phyloP scores from a whole-genome alignment of 164 flowering plant species.

The Sedum album region DNA sequence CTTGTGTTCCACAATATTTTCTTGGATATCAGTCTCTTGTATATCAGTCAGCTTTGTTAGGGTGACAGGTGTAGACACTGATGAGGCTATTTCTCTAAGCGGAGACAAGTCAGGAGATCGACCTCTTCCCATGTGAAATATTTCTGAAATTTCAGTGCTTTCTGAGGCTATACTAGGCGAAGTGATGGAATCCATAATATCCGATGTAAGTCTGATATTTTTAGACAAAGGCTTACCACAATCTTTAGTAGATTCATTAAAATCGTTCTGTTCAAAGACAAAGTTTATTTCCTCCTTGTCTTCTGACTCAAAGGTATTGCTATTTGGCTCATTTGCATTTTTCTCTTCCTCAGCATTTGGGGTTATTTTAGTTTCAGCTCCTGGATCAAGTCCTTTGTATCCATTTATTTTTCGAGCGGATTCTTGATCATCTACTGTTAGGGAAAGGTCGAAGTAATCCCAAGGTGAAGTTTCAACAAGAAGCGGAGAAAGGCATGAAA shows the following conservation, averaged over 20 bases:
- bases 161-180: constrained; percentile 27
- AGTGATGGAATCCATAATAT: constrained; percentile 17
- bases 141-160: constrained; percentile 26
- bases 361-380: constrained; percentile 27
- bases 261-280: constrained; percentile 27
- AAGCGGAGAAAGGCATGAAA: constrained; percentile 26
- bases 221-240: constrained; percentile 61
- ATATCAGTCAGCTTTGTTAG: not conserved
- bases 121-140: constrained; percentile 27
- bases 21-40: not conserved
- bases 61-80: constrained; percentile 12
- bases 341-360: not conserved
- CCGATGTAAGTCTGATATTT: constrained; percentile 39
- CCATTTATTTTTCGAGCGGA: constrained; percentile 41
- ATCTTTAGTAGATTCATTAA: constrained; percentile 39
- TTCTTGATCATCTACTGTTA: constrained; percentile 44
- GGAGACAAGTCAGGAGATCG: constrained; percentile 48
- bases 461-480: constrained; percentile 42
- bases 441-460: constrained; percentile 71
- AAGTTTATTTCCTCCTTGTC: constrained; percentile 46
- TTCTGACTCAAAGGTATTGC: constrained; percentile 52
- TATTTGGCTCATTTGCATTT: constrained; percentile 31
- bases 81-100: constrained; percentile 26
- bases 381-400: constrained; percentile 26
- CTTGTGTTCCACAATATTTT: constrained; percentile 12